A percentile compares a stretch with the other conserved stretches of the same genome.
These are phyloP conservation scores for Nicotiana otophora DNA, from an alignment of 257 asterid genomes.

Conservation along the genomic window DNA sequence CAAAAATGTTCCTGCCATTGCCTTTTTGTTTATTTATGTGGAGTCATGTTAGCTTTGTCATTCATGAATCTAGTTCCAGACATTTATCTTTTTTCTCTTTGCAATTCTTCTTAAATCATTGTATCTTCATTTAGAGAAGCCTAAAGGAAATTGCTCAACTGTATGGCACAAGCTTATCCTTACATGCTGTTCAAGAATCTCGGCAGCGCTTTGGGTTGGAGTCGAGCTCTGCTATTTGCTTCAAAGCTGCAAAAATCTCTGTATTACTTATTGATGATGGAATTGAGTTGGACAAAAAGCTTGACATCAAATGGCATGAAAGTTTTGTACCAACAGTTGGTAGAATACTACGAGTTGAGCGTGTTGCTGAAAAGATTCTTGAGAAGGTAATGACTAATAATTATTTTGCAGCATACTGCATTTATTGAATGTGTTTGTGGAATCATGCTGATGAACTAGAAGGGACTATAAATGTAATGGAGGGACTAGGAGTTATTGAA, in stretches of 20 bases:
- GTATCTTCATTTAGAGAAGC: constrained; percentile 52
- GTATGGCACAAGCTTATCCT: constrained; percentile 56
- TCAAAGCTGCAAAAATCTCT: constrained; percentile 58
- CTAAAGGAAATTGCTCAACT: constrained; percentile 70
- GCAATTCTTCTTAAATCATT: not conserved
- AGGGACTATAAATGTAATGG: not conserved
- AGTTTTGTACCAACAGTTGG: constrained; percentile 60
- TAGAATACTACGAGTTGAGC: constrained; percentile 76
- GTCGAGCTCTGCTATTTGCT: constrained; percentile 51
- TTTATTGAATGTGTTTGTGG: not conserved
- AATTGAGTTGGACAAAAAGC: constrained; percentile 53
- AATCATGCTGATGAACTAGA: too few species aligned
- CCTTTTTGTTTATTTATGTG: not conserved
- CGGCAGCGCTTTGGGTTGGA: constrained; percentile 64
- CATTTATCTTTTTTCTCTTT: not conserved
- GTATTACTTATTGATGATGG: constrained; percentile 84
- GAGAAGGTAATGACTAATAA: constrained; percentile 43
- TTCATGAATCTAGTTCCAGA: not conserved
- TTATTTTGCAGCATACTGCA: not conserved
- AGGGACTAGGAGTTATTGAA: not conserved
- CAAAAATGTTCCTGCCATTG: not conserved
- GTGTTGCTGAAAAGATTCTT: constrained; percentile 68
- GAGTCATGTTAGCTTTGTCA: not conserved
- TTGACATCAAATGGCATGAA: constrained; percentile 66
- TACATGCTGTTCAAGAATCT: constrained; percentile 62